These are phyloP conservation scores for Kwoniella sp. DNA, from an alignment of 768 basidiomycete species.

Conservation along the genomic window DNA sequence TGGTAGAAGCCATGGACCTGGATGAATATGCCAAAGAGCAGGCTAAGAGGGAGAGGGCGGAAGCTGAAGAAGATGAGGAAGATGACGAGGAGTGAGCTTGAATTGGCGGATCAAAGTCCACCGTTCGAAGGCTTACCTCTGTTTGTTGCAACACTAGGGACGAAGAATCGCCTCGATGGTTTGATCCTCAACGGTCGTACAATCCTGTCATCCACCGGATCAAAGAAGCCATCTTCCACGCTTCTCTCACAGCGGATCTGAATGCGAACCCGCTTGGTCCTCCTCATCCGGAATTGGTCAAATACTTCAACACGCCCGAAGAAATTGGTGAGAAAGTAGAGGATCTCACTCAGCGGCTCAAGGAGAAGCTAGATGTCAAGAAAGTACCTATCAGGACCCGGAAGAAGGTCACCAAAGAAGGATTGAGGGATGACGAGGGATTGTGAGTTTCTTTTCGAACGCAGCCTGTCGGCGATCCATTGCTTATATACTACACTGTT, in stretches of 20 bases:
- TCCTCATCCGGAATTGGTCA: conserved; percentile 79
- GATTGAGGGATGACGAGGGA: conserved; percentile 58
- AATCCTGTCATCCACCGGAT: conserved; percentile 88
- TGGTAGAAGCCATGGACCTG: conserved; percentile 88
- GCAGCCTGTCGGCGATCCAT: background rate
- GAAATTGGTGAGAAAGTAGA: conserved; percentile 67
- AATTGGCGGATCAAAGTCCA: background rate
- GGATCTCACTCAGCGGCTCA: conserved; percentile 66
- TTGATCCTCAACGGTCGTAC: conserved; percentile 72
- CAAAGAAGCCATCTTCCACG: conserved; percentile 91
- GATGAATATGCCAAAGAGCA: conserved; percentile 68
- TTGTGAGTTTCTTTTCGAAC: conserved; percentile 32
- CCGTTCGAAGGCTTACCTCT: conserved; percentile 9
- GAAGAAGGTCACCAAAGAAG: conserved; percentile 57
- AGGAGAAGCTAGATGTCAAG: conserved; percentile 72
- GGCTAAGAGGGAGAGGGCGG: conserved; percentile 61
- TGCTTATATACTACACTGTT: background rate
- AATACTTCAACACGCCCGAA: conserved; percentile 79
- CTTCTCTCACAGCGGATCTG: conserved; percentile 76
- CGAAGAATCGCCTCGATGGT: conserved; percentile 66
- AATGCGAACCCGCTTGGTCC: conserved; percentile 74
- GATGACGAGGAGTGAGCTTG: conserved; percentile 24
- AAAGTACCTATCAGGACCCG: conserved; percentile 67
- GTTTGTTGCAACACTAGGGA: background rate
- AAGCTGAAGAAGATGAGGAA: conserved; percentile 11